These are phyloP conservation scores for Acanthamoeba rhysodes DNA, from an alignment of 208 protist genomes.

Conservation along the genomic window DNA sequence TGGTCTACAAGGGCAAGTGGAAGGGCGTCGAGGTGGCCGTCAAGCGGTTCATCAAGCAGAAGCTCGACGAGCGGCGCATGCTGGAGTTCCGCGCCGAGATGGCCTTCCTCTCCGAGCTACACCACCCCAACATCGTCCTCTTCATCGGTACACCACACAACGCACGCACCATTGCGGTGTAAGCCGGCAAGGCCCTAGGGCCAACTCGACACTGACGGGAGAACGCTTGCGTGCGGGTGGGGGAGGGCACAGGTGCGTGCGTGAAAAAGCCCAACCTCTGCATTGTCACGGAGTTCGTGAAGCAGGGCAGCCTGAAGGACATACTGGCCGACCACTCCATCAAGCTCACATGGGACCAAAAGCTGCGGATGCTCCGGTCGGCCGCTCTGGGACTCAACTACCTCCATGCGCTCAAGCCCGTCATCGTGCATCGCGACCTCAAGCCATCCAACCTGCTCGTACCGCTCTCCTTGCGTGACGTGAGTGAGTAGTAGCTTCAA, in stretches of 20 bases:
- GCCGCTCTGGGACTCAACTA: conserved; percentile 61
- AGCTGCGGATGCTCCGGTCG: background rate
- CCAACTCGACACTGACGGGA: no score
- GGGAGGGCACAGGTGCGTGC: conserved; percentile 22
- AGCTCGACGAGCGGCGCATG: conserved; percentile 36
- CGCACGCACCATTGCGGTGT: no score
- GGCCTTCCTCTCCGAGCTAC: conserved; percentile 56
- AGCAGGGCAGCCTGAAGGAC: conserved; percentile 75
- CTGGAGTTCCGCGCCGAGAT: conserved; percentile 60
- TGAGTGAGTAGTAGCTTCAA: no score
- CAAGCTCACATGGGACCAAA: conserved; percentile 6
- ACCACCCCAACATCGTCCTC: conserved; percentile 67
- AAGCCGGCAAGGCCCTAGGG: no score
- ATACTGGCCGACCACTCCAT: conserved; percentile 72
- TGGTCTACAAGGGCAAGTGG: conserved; percentile 38
- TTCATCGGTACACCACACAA: conserved; percentile 29
- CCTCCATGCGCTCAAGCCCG: background rate
- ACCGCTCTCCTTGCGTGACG: no score
- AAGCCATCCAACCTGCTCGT: conserved; percentile 47
- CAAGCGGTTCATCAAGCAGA: conserved; percentile 63
- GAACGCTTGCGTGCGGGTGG: no score
- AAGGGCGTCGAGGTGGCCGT: conserved; percentile 49
- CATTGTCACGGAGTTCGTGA: conserved; percentile 85
- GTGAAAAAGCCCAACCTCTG: conserved; percentile 82
- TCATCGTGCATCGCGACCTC: conserved; percentile 17